Evolutionary conservation across 495 filamentous ascomycete species (phyloP), one percentile per base, ranked within the genome.

Genomic region (Penicillium ochrochloron): DNA sequence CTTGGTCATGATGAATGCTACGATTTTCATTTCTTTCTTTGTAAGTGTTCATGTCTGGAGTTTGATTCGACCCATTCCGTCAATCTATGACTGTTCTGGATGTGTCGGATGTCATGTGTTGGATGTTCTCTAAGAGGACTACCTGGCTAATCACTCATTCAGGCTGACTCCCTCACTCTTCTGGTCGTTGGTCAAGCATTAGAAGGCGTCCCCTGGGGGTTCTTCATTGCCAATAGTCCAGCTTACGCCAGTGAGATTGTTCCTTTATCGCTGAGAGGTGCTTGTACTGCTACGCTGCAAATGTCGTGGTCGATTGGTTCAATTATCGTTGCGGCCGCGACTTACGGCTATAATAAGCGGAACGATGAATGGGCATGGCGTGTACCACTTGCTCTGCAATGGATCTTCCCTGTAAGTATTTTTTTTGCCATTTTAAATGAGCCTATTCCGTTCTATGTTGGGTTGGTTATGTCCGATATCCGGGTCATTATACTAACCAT

Each of bases 231-330:
- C 10, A 80, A 88, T 27, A 86, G 87, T 31, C 88, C 88, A 70
- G 89, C 89, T 10, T 92, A 92, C 68, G 89, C 88, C 50, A 86
- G 85, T 62, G 90, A 92, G 70, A 86, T 91, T 58, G 86, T 84
- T 60, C 89, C 89, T 3, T 78, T 90, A 1, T 78, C 82, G 27
- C 82, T 92, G 50, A 79, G 89, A 52, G 83, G 85, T 44, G 89
- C 88, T 63, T 70, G 88, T 35, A 91, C 89, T 0, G 87, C 87
- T 25, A 90, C 88, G 60, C 81, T 92, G 73, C 90, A 91, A 73
- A 86, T 90, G 70, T 88, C 86, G 76, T 92, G 89, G 89, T 87
- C 86, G 1, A 77, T 92, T 31, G 90, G 90, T 11, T 85, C 89
- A 62, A 82, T 89, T 48, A 89, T 92, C 63, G 88, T 85, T 12